A percentile compares a stretch with the other conserved stretches of the same genome.
Conservation (phyloP, 257 asterid genomes). For the Solanum bulbocastanum region DNA sequence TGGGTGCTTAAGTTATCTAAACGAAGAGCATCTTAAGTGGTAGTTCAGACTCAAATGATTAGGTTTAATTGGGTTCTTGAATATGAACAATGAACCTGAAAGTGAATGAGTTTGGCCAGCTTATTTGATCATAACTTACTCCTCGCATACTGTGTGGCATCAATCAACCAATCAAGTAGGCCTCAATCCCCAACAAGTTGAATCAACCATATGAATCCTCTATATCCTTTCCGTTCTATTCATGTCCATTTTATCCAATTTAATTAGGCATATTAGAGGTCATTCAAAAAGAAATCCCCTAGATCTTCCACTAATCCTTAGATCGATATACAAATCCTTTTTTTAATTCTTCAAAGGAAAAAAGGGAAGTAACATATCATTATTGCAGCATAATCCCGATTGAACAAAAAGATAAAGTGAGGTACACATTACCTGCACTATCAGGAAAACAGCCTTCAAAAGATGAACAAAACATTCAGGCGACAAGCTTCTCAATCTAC, state of each 20-base stretch:
- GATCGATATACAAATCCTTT: neutral
- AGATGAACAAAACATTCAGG: slow-evolving; percentile 88
- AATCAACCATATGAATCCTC: neutral
- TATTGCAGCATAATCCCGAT: neutral
- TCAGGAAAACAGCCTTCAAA: slow-evolving; percentile 69
- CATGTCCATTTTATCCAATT: neutral
- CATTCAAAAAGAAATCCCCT: neutral
- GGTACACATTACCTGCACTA: slow-evolving; percentile 84
- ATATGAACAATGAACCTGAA: neutral
- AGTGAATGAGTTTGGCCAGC: neutral
- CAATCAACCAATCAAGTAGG: neutral
- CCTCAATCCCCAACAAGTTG: neutral
- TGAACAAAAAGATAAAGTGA: slow-evolving; percentile 3
- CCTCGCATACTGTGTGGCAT: neutral
- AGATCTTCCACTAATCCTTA: neutral
- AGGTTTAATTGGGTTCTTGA: neutral
- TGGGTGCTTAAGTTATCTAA: neutral
- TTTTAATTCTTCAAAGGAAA: neutral
- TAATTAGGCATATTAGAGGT: neutral
- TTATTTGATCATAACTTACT: neutral
- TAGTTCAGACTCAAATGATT: neutral
- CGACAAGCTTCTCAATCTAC: slow-evolving; percentile 78
- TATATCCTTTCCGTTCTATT: neutral
- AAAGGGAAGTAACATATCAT: neutral
- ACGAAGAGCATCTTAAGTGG: neutral